Evolutionary conservation across 2,329 filamentous ascomycete species (phyloP).

Genomic region (Venturia oleaginea): DNA sequence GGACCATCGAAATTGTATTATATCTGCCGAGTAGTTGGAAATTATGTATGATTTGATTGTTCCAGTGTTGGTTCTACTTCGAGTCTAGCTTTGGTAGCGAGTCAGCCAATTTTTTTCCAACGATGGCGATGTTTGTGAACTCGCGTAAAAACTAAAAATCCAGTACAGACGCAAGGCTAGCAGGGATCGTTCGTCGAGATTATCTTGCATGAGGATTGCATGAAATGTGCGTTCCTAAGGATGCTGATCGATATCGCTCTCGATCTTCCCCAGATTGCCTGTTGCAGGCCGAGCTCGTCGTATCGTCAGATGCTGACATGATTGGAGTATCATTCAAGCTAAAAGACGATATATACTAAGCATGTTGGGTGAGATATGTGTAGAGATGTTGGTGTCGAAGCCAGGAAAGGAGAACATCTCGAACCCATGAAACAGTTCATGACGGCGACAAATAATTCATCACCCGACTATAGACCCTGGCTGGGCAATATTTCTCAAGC

Average conservation of each 20-base stretch:
- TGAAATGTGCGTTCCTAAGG: not conserved
- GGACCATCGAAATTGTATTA: not conserved
- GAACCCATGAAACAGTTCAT: not conserved
- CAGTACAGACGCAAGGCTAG: not conserved
- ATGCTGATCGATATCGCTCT: not conserved
- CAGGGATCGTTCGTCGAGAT: not conserved
- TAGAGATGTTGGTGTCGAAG: too few species aligned
- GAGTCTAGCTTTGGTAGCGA: not conserved
- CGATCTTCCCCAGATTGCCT: not conserved
- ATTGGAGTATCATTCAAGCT: not conserved
- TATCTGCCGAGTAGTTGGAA: too few species aligned
- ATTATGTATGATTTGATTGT: not conserved
- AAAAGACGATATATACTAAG: too few species aligned
- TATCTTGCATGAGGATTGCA: conserved; percentile 1
- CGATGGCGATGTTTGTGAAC: not conserved
- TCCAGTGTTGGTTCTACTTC: not conserved
- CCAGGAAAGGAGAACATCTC: too few species aligned
- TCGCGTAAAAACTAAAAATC: not conserved
- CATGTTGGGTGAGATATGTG: too few species aligned
- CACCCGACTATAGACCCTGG: too few species aligned
- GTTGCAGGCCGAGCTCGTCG: not conserved
- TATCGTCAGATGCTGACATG: not conserved
- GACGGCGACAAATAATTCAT: not conserved
- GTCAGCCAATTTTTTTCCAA: conserved; percentile 4
- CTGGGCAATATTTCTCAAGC: not conserved